Base-by-base conservation (phyloP, 2,329 filamentous ascomycete genomes). In the Monilinia fructicola region DNA sequence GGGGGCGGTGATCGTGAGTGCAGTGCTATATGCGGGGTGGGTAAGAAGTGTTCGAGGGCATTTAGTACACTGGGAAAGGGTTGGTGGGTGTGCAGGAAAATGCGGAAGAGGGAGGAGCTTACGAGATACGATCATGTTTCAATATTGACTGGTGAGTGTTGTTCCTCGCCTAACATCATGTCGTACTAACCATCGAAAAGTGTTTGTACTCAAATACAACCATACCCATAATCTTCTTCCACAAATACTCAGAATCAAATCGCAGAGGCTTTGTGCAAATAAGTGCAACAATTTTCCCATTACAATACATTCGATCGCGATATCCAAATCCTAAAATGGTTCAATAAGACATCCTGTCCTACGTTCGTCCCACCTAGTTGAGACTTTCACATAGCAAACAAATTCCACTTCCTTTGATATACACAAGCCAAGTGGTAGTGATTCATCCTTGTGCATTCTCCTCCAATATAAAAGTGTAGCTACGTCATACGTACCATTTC, bases 1-100 rank as follows among this genome's bases (percentile, higher is more conserved):
- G 2, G 69, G 69, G 6, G 73, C 76, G 1, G 76, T 80, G 14
- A 56, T 68, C 2, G 50, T 75, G 2, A 77, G 77, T 59, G 76
- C 76, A 65, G 54, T 71, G 0, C 69, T 76, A 64, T 80, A 80
- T 68, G 76, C 78, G 0, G 73, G 66, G 16, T 81, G 79, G 78
- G 77, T 80, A 21, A 74, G 75, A 65, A 73, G 70, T 44, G 71
- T 77, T 54, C 76, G 79, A 44, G 78, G 79, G 0, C 79, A 80
- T 70, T 70, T 81, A 14, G 73, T 81, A 7, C 79, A 80, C 71
- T 80, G 77, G 78, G 77, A 79, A 63, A 77, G 62, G 48, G 44
- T 73, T 40, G 60, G 56, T 11, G 66, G 35, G 65, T 68, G 64
- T 64, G 62, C 18, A 64, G 68, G 54, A 54, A 63, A 68, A 26